Evolutionary conservation across 768 basidiomycete genomes (phyloP), one percentile per base, ranked within the genome.

Genomic region (Pulveroboletus sp.): DNA sequence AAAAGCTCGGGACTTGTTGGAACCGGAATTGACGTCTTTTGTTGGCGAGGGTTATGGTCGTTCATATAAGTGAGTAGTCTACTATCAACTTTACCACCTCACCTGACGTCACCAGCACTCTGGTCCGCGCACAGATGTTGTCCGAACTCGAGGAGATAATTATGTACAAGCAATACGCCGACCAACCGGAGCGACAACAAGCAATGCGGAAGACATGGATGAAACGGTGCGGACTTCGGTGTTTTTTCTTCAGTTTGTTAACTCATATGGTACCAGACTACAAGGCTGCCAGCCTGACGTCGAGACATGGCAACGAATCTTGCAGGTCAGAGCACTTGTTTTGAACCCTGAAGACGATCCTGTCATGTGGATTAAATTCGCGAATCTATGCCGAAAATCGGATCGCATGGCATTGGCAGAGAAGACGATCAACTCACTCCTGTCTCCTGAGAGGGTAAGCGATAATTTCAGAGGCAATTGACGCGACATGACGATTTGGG

Each of bases 141-240:
- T 93, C 95, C 2, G 96, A 99, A 63, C 76, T 99, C 7, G 96
- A 99, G 63, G 96, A 99, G 64, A 96, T 98, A 59, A 96, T 99
- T 51, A 73, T 83, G 34, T 98, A 93, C 73, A 98, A 98, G 68
- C 89, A 95, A 66, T 84, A 85, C 56, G 86, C 86, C 19, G 95
- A 98, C 67, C 92, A 96, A 63, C 86, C 91, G 1, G 92, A 95
- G 51, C 82, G 93, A n/a, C 93, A 94, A 59, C 76, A 76, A 51
- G 83, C 87, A 3, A 93, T 95, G 75, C 79, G 89, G 41, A 90
- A 86, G 70, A 98, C 95, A 1, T 99, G 96, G 96, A 92, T 95
- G 83, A 93, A 93, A 63, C 79, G 95, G 92, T 91, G 51, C 55
- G 74, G 12, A 5, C 9, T 2, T 29, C 27, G 7, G n/a, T 17